Conservation (phyloP, 768 basidiomycete genomes). For the Suillus subaureus region DNA sequence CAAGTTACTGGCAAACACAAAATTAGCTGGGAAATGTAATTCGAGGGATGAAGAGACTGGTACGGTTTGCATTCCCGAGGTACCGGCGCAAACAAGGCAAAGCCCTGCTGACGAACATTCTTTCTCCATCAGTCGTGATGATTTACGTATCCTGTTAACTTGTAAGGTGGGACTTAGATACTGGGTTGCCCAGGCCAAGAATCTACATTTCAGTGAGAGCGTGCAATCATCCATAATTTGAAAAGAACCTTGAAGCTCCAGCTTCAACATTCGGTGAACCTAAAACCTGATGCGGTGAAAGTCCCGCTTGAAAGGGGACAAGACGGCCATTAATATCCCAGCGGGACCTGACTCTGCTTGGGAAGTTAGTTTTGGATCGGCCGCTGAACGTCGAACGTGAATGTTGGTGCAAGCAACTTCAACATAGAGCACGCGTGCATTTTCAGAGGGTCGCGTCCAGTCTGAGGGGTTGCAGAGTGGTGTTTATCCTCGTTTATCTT, state of each 20-base stretch:
- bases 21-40: background rate
- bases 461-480: background rate
- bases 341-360: background rate
- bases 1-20: background rate
- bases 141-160: background rate
- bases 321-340: background rate
- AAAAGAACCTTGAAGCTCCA: background rate
- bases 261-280: background rate
- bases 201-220: background rate
- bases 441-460: background rate
- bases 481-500: background rate
- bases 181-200: background rate
- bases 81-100: background rate
- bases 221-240: background rate
- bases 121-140: background rate
- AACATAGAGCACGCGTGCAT: background rate
- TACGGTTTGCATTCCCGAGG: background rate
- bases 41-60: background rate
- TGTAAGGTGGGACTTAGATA: background rate
- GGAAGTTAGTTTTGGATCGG: background rate
- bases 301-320: background rate
- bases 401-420: background rate
- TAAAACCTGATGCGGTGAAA: background rate
- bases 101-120: background rate
- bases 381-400: background rate